These are phyloP conservation scores for Camelina hispida DNA, from an alignment of 345 rosid genomes.

Conservation along the genomic window DNA sequence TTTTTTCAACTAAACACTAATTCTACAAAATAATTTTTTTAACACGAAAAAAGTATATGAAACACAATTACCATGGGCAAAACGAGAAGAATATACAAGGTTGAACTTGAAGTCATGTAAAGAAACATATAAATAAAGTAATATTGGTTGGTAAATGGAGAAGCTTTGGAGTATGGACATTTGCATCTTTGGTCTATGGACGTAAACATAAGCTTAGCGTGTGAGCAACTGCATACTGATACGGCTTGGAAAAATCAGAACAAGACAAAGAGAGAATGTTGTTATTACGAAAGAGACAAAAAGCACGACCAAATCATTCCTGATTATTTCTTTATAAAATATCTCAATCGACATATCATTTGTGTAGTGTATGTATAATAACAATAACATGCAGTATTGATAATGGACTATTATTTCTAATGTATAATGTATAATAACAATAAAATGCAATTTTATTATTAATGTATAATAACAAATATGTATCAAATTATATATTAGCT, in stretches of 20 bases:
- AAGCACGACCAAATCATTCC: slow-evolving; percentile 8
- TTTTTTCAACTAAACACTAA: not conserved
- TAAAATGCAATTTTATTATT: no score
- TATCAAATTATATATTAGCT: not conserved
- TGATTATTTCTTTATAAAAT: not conserved
- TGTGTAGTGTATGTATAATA: not conserved
- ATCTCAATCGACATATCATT: not conserved
- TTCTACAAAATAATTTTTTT: not conserved
- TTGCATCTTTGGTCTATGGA: slow-evolving; percentile 12
- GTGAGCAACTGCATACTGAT: slow-evolving; percentile 41
- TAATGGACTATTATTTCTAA: no score
- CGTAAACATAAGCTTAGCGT: slow-evolving; percentile 32
- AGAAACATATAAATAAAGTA: not conserved
- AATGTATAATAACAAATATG: no score
- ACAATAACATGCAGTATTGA: not conserved
- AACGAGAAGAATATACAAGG: slow-evolving; percentile 14
- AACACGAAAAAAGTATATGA: not conserved
- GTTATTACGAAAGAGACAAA: slow-evolving; percentile 35
- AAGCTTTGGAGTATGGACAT: slow-evolving; percentile 5
- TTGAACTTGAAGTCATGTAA: not conserved
- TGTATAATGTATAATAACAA: no score
- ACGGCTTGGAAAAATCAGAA: slow-evolving; percentile 28
- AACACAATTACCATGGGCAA: slow-evolving; percentile 4
- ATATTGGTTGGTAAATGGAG: slow-evolving; percentile 27
- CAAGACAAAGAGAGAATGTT: slow-evolving; percentile 27